Conservation (phyloP, 805 yeast species). For the Yarrowia sp. region DNA sequence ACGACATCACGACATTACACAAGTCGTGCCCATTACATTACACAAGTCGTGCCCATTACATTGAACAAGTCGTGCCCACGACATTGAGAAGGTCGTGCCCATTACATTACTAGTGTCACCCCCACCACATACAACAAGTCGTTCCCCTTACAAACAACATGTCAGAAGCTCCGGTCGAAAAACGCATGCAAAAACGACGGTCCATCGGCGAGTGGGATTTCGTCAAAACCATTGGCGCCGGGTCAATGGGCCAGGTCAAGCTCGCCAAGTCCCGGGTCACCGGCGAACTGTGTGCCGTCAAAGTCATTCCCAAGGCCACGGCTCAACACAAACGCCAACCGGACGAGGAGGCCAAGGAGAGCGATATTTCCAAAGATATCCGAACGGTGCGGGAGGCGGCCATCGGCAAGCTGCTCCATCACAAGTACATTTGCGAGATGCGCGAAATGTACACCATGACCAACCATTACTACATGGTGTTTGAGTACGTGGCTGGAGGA, state of each 20-base stretch:
- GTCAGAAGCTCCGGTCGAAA: slow-evolving; percentile 29
- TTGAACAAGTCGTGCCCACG: too few species aligned
- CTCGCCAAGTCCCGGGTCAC: slow-evolving; percentile 83
- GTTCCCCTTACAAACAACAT: background rate
- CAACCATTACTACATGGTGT: slow-evolving; percentile 92
- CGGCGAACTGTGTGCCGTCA: slow-evolving; percentile 72
- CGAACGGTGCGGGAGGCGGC: slow-evolving; percentile 96
- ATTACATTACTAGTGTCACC: too few species aligned
- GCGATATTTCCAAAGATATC: slow-evolving; percentile 81
- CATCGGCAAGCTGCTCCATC: slow-evolving; percentile 81
- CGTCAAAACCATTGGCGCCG: slow-evolving; percentile 92
- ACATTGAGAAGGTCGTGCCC: too few species aligned
- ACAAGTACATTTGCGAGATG: slow-evolving; percentile 86
- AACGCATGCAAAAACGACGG: slow-evolving; percentile 52
- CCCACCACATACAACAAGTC: background rate
- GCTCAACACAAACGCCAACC: slow-evolving; percentile 50
- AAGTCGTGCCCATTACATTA: too few species aligned
- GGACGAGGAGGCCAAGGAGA: slow-evolving; percentile 49
- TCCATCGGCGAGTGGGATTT: slow-evolving; percentile 97
- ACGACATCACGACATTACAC: too few species aligned
- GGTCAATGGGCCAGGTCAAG: slow-evolving; percentile 98
- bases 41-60: too few species aligned
- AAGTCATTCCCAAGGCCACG: slow-evolving; percentile 88
- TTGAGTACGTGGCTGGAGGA: slow-evolving; percentile 96
- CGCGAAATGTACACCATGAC: slow-evolving; percentile 96